A percentile compares a stretch with the other conserved stretches of the same genome.
Conservation (phyloP, 208 protist genomes). For the Leptomonas seymouri region DNA sequence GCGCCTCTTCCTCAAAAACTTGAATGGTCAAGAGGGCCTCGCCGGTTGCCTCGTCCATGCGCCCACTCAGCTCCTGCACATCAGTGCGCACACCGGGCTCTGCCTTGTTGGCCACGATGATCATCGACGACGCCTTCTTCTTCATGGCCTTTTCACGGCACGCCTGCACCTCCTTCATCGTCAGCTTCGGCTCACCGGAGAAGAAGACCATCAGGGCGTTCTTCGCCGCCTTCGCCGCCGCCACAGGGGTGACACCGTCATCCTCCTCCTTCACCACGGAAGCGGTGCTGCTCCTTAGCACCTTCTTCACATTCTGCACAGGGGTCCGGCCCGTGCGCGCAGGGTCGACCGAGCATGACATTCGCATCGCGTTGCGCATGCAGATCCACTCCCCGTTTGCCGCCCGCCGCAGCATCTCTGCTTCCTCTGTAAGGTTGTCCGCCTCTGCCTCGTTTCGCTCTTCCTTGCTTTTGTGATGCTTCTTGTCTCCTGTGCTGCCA, state of each 20-base stretch:
- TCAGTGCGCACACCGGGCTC: conserved; percentile 50
- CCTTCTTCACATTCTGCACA: neutral
- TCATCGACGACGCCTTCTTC: conserved; percentile 57
- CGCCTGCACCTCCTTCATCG: conserved; percentile 53
- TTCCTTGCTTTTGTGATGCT: conserved; percentile 26
- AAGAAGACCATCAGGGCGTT: conserved; percentile 73
- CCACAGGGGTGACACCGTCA: conserved; percentile 1
- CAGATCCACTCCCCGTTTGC: conserved; percentile 44
- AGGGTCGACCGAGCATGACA: conserved; percentile 40
- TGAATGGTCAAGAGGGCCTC: conserved; percentile 84
- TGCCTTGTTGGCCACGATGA: conserved; percentile 66
- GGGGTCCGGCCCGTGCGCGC: neutral
- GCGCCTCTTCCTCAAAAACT: conserved; percentile 93
- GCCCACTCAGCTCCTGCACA: conserved; percentile 66
- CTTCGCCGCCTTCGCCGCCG: conserved; percentile 15
- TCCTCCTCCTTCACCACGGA: conserved; percentile 15
- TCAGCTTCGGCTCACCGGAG: conserved; percentile 46
- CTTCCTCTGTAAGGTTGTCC: conserved; percentile 23
- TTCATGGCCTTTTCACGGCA: conserved; percentile 66
- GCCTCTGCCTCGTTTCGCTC: conserved; percentile 19
- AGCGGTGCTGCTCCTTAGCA: neutral
- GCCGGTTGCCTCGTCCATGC: conserved; percentile 45
- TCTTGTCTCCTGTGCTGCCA: conserved; percentile 7
- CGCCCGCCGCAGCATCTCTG: conserved; percentile 33
- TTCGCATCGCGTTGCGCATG: conserved; percentile 69